Evolutionary conservation across 1,284 basidiomycete genomes (phyloP).

Genomic region (Anthracocystis panici-leucophaei): DNA sequence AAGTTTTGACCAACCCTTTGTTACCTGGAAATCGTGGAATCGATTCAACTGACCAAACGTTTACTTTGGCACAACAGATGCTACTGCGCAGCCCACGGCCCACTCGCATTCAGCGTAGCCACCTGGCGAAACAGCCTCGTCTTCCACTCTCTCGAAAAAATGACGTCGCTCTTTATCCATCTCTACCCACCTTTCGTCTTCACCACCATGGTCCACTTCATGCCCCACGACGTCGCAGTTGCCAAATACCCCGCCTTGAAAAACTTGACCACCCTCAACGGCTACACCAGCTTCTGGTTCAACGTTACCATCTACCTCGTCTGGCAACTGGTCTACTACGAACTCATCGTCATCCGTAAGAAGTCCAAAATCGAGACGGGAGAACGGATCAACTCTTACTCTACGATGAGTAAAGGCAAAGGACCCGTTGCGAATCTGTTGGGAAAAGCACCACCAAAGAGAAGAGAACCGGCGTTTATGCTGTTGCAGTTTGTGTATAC

Average conservation of each 20-base stretch:
- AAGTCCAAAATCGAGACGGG: conserved; percentile 55
- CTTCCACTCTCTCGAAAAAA: conserved; percentile 89
- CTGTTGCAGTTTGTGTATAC: conserved; percentile 77
- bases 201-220: conserved; percentile 88
- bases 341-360: conserved; percentile 47
- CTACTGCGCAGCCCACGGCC: conserved; percentile 71
- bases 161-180: conserved; percentile 74
- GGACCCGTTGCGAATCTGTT: conserved; percentile 60
- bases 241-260: conserved; percentile 83
- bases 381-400: conserved; percentile 57
- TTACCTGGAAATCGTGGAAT: background rate
- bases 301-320: conserved; percentile 81
- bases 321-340: conserved; percentile 81
- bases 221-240: conserved; percentile 76
- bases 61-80: conserved; percentile 21
- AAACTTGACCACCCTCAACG: conserved; percentile 77
- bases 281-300: conserved; percentile 75
- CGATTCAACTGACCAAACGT: no score
- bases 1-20: background rate
- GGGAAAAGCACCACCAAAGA: conserved; percentile 44
- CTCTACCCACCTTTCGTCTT: conserved; percentile 76
- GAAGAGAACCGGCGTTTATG: conserved; percentile 56
- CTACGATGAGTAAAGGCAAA: conserved; percentile 57
- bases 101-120: conserved; percentile 89
- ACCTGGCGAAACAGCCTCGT: conserved; percentile 88